Percentiles rank a stretch among this genome's conserved stretches.
phyloP scores from a whole-genome alignment of 371 early-diverging fungal genomes.

The Lichtheimia hyalospora region DNA sequence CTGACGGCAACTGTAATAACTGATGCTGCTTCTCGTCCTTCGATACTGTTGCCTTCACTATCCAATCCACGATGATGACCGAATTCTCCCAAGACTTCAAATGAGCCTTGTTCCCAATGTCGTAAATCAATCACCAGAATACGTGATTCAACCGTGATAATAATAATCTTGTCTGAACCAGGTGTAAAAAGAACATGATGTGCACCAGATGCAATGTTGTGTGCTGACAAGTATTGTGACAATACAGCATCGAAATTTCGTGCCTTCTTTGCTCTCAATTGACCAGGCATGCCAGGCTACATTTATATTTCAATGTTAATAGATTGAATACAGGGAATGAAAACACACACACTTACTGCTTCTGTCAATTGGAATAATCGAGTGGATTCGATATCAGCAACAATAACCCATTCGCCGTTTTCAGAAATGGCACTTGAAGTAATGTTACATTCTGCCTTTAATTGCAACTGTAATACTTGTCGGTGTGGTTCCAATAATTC shows the following conservation, averaged over 20 bases:
- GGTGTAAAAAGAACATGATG: slow-evolving; percentile 70
- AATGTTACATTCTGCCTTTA: slow-evolving; percentile 63
- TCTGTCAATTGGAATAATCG: slow-evolving; percentile 69
- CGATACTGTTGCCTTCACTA: slow-evolving; percentile 47
- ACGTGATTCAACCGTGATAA: slow-evolving; percentile 66
- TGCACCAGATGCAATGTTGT: slow-evolving; percentile 48
- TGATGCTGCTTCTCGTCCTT: slow-evolving; percentile 52
- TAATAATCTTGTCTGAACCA: slow-evolving; percentile 61
- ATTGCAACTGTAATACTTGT: slow-evolving; percentile 61
- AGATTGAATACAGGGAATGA: too few species aligned
- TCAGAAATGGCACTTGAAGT: slow-evolving; percentile 78
- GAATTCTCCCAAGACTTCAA: slow-evolving; percentile 59
- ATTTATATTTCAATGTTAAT: background rate
- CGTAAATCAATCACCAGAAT: slow-evolving; percentile 65
- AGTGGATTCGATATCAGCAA: slow-evolving; percentile 75
- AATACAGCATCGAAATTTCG: slow-evolving; percentile 44
- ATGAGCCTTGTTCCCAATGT: slow-evolving; percentile 50
- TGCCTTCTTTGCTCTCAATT: slow-evolving; percentile 54
- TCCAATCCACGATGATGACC: slow-evolving; percentile 62
- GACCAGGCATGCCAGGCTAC: slow-evolving; percentile 16
- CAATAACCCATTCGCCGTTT: slow-evolving; percentile 84
- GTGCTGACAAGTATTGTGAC: slow-evolving; percentile 28
- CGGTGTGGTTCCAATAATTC: slow-evolving; percentile 62
- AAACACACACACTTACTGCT: slow-evolving; percentile 30
- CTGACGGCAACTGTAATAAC: slow-evolving; percentile 71